These are phyloP conservation scores for Lachnellula arida DNA, from an alignment of 2,329 filamentous ascomycete species.

Conservation along the genomic window DNA sequence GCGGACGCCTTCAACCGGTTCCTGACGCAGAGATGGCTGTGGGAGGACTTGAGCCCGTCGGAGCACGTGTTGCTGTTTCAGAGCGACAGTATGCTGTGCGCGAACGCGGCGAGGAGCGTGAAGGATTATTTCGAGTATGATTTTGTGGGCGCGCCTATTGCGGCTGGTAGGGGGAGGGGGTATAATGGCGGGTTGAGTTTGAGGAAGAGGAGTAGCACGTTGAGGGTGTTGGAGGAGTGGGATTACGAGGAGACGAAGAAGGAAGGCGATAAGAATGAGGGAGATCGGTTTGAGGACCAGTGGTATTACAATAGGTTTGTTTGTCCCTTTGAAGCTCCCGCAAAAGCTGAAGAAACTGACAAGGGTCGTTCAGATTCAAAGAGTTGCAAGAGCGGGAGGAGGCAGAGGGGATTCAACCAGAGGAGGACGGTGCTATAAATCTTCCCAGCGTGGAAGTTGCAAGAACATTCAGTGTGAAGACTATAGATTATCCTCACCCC, in stretches of 20 bases:
- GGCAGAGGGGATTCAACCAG: conserved; percentile 16
- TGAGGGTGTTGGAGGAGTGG: conserved; percentile 29
- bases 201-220: conserved; percentile 34
- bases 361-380: conserved; percentile 14
- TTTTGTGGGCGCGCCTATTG: conserved; percentile 34
- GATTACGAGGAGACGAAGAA: conserved; percentile 21
- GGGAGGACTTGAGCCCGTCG: conserved; percentile 32
- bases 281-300: conserved; percentile 27
- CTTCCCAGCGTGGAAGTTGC: conserved; percentile 27
- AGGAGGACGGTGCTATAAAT: conserved; percentile 23
- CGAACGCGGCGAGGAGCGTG: conserved; percentile 30
- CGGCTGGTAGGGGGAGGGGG: conserved; percentile 17
- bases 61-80: conserved; percentile 35
- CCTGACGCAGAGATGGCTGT: conserved; percentile 32
- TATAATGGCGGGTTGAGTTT: conserved; percentile 38
- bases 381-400: conserved; percentile 19
- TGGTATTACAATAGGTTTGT: conserved; percentile 30
- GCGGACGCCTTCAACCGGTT: conserved; percentile 27
- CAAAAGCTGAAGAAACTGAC: not conserved
- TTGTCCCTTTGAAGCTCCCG: not conserved
- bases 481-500: conserved; percentile 30
- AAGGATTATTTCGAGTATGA: conserved; percentile 35
- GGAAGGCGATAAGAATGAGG: conserved; percentile 7
- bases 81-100: conserved; percentile 34
- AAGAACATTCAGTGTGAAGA: conserved; percentile 29